Evolutionary conservation across 2,329 filamentous ascomycete genomes (phyloP).

Genomic region (Fusarium nematophilum): DNA sequence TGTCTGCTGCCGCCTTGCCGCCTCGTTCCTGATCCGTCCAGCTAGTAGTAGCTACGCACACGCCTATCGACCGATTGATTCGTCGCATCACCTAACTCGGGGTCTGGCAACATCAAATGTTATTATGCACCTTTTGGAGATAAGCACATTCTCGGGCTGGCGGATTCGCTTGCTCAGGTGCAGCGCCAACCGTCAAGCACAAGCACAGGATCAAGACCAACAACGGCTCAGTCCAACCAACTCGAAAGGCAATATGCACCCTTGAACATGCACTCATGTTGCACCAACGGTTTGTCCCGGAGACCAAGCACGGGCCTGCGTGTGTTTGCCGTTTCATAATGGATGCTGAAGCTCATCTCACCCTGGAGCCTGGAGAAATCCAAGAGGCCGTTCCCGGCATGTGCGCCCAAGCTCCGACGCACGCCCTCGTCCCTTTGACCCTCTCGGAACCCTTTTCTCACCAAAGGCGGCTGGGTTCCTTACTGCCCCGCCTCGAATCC

Average conservation of each 20-base stretch:
- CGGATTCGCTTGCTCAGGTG: slow-evolving; percentile 4
- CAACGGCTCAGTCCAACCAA: neutral
- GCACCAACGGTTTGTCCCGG: slow-evolving; percentile 12
- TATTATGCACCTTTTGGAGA: slow-evolving; percentile 2
- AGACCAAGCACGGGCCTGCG: slow-evolving; percentile 24
- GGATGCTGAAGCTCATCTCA: slow-evolving; percentile 3
- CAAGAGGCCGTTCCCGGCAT: neutral
- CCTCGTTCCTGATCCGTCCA: slow-evolving; percentile 3
- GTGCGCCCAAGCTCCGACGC: neutral
- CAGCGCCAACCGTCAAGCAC: slow-evolving; percentile 5
- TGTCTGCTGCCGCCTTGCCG: slow-evolving; percentile 18
- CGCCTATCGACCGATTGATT: slow-evolving; percentile 7
- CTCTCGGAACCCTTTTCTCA: slow-evolving; percentile 2
- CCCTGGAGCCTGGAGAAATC: slow-evolving; percentile 1
- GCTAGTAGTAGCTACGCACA: slow-evolving; percentile 12
- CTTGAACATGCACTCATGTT: neutral
- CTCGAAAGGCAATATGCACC: neutral
- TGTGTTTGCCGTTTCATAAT: slow-evolving; percentile 18
- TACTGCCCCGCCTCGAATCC: slow-evolving; percentile 21
- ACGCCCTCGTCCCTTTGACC: slow-evolving; percentile 8
- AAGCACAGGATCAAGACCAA: slow-evolving; percentile 15
- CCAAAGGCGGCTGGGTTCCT: slow-evolving; percentile 6
- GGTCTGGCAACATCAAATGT: slow-evolving; percentile 6
- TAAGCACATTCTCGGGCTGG: slow-evolving; percentile 16
- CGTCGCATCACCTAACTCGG: slow-evolving; percentile 22